Base-by-base conservation (phyloP, 345 rosid genomes). In the Rhodomyrtus tomentosa region DNA sequence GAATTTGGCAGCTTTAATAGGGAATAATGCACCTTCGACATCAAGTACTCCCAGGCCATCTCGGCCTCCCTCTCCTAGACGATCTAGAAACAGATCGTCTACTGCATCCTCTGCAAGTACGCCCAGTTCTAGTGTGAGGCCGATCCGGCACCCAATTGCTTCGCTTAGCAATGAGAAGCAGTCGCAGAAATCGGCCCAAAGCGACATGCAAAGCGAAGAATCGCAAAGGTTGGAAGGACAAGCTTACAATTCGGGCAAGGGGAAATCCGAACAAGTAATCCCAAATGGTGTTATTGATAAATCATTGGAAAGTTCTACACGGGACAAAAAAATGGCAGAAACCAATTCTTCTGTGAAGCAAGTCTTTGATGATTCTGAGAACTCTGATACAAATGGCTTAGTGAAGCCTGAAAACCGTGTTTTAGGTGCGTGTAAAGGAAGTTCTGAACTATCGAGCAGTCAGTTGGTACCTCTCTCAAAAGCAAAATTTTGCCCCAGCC, bases 401-500 rank as follows among this genome's bases (percentile, higher is more conserved):
- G 56, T 86, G 51, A 92, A 90, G 87, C 86, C 93, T 59, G 89
- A 89, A 82, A 91, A 86, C 72, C 32, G 52, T 10, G 82, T 68
- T 36, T 38, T 36, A 8, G 45, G 79, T 20, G 10, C 25, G 7
- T 72, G 14, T 84, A 89, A 89, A 84, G 94, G 85, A 81, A 88
- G 56, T 40, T 62, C 84, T 59, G 86, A 81, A 85, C 85, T 84
- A 82, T 85, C 36, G 56, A 91, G 83, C 82, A 86, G 91, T 88
- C 87, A 85, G 38, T 27, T 82, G 80, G 62, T 85, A 58, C 82
- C 89, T 79, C 94, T 82, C 52, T 76, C 93, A 14, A 93, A 85
- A 62, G 11, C 85, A 25, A 92, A 87, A 88, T 91, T 85, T 86
- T 90, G 89, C 84, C 86, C 94, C 3, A 92, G 96, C 84, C 95